Base-by-base conservation (phyloP, 768 basidiomycete species). In the Podaxis sp. region DNA sequence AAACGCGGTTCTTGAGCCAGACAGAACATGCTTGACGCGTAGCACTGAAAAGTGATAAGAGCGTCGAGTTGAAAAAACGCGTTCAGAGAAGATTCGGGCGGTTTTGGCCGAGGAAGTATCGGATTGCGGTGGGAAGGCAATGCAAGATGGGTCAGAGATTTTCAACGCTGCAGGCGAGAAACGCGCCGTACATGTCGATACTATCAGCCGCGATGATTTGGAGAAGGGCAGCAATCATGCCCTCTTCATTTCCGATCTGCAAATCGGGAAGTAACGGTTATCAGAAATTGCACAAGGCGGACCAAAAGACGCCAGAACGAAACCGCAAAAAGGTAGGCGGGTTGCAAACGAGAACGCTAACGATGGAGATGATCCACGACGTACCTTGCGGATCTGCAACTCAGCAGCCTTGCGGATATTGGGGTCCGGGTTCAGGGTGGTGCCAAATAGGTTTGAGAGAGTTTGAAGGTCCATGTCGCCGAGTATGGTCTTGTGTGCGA, bases 1-100 rank as follows among this genome's bases (percentile, higher is more conserved):
- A 82, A 63, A 96, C 85, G 68, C 94, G 89, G 73, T 96, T 96
- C 76, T 96, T 96, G 69, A 96, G 80, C 84, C 89, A 96, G 22
- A 96, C 91, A 13, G 89, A 82, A 66, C 90, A 88, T 0, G 94
- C 89, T 69, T 94, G 92, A 43, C 93, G 90, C 59, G 89, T 92
- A 25, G 91, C 82, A 61, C 91, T 93, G 72, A 27, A 19, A 1
- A 54, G 36, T 53, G 19, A 36, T 24, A 57, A 52, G 38, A 19
- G 33, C 5, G 43, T 19, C 43, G 9, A 22, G 43, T 17, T 12
- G 40, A 49, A 46, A 5, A 49, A 41, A 60, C 38, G 7, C 19
- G 51, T 53, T 53, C 12, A 17, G 13, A 33, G 8, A 33, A 33
- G 33, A 8, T 33, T 29, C 11, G 6, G 24, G n/a, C 12, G 0